Conservation (phyloP, 805 yeast species). For the Myxozyma melibiosi region DNA sequence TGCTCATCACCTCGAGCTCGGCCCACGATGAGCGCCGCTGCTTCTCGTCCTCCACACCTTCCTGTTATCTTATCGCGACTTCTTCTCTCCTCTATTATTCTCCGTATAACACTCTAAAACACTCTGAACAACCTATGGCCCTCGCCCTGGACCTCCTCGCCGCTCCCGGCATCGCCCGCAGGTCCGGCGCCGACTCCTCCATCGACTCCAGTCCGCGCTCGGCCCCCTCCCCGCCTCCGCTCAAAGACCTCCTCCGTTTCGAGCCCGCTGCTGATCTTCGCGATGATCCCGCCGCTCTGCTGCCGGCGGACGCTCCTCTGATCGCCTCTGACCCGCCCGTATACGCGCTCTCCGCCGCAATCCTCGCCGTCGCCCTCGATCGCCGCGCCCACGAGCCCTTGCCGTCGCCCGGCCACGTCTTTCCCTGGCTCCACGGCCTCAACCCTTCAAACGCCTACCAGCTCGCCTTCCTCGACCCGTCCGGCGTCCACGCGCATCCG, state of each 20-base stretch:
- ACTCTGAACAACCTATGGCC: not conserved
- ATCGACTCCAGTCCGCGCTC: constrained; percentile 5
- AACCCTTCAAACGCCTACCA: constrained; percentile 60
- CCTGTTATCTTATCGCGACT: not conserved
- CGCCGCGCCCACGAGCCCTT: constrained; percentile 42
- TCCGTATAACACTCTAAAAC: too few species aligned
- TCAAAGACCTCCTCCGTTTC: not conserved
- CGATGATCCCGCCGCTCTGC: not conserved
- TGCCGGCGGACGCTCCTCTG: not conserved
- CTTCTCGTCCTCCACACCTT: not conserved
- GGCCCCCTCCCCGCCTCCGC: constrained; percentile 4
- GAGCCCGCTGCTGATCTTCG: not conserved
- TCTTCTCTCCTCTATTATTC: too few species aligned
- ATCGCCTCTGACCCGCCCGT: constrained; percentile 26
- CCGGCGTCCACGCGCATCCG: constrained; percentile 36
- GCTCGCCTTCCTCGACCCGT: constrained; percentile 48
- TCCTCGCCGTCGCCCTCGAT: constrained; percentile 35
- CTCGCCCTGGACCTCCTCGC: constrained; percentile 1
- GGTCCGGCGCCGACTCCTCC: not conserved
- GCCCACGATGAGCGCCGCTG: not conserved
- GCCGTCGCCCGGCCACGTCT: constrained; percentile 69
- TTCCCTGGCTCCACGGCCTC: constrained; percentile 91
- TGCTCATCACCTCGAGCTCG: constrained; percentile 5
- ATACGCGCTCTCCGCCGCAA: constrained; percentile 24
- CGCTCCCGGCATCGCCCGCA: not conserved